Evolutionary conservation across 352 stramenopile species (phyloP).

Genomic region (Aphanomyces cochlioides): DNA sequence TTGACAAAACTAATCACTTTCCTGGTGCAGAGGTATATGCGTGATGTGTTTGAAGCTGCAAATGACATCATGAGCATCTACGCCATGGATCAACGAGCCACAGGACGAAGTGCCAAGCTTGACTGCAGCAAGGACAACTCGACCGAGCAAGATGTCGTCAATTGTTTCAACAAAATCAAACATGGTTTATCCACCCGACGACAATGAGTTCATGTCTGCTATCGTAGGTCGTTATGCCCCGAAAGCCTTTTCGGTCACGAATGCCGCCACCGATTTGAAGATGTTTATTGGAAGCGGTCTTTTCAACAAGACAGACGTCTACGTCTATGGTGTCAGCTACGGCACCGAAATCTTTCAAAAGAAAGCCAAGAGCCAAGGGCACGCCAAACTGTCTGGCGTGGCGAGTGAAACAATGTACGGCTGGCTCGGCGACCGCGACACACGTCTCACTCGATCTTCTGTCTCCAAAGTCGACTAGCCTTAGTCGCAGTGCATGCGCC

Average conservation of each 20-base stretch:
- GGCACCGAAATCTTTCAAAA: conserved; percentile 40
- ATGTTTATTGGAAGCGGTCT: conserved; percentile 26
- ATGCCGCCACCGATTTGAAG: conserved; percentile 33
- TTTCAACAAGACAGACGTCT: conserved; percentile 31
- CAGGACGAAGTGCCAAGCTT: conserved; percentile 26
- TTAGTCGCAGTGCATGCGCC: too few relatives aligned
- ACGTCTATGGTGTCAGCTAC: conserved; percentile 51
- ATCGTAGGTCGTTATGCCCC: not conserved
- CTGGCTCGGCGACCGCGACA: conserved; percentile 3
- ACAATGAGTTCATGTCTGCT: not conserved
- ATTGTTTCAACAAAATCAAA: conserved; percentile 15
- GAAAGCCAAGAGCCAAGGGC: conserved; percentile 39
- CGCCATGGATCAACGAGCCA: conserved; percentile 38
- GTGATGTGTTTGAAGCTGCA: not conserved
- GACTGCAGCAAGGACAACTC: not conserved
- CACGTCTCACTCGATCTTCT: conserved; percentile 4
- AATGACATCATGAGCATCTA: conserved; percentile 32
- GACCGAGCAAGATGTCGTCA: not conserved
- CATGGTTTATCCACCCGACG: not conserved
- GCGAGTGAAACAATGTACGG: conserved; percentile 23
- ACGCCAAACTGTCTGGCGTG: conserved; percentile 38
- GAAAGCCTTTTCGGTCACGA: conserved; percentile 34
- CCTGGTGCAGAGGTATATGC: conserved; percentile 29
- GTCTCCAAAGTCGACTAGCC: too few relatives aligned
- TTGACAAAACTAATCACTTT: not conserved